Base-by-base conservation (phyloP, 495 filamentous ascomycete genomes). In the Lophiotrema nucula region DNA sequence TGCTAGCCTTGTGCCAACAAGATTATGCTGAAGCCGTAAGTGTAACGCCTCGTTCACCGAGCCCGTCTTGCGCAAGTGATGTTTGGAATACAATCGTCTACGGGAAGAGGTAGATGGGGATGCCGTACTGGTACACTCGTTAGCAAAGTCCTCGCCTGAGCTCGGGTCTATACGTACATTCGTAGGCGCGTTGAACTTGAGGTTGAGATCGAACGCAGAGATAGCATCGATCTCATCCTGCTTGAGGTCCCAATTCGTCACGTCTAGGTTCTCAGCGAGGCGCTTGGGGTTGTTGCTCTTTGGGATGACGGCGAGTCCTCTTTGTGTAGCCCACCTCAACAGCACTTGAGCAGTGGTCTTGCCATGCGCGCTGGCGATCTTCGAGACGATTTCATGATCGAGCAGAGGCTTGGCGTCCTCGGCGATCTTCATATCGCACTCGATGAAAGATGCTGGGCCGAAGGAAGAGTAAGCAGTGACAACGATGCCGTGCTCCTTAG, bases 401-500 rank as follows among this genome's bases (percentile, higher is more conserved):
- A 93, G 85, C 60, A 96, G 85, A 39, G 95, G 77, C 18, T 81
- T 72, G 39, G 83, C 78, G 68, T 84, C 79, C 63, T 80, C 72
- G 13, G 90, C 90, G 59, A 85, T 77, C 73, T 86, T 70, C 76
- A 89, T 85, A 51, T 64, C 53, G 41, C 47, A 95, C 79, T 95
- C 90, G 33, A 87, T 59, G 82, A 95, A 97, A 58, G 80, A 85
- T 66, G 83, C 77, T 11, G 92, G 91, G 33, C 92, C 92, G 67
- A 97, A 96, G 19, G 88, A 91, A 11, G 88, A 92, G 79, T 96
- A 97, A 24, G 87, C 92, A 3, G 91, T 96, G 35, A 97, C 80
- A 46, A 82, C 79, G 60, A 96, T 88, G 53, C 83, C 84, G 72
- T 93, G 76, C 35, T 71, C 68, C 77, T 88, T 79, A 63, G 83